Base-by-base conservation (phyloP, 2,329 filamentous ascomycete genomes). In the Xylaria hypoxylon region DNA sequence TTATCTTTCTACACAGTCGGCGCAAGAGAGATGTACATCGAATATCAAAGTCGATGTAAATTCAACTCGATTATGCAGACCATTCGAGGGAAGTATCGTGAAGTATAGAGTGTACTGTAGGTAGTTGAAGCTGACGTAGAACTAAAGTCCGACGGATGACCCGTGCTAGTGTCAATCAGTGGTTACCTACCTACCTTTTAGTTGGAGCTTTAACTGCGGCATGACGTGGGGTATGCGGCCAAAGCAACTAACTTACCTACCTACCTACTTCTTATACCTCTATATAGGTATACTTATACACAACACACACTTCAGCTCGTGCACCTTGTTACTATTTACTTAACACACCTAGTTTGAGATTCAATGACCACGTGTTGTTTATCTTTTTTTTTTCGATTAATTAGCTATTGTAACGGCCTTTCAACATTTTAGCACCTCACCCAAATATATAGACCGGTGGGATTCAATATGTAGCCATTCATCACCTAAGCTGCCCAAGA, bases 401-500 rank as follows among this genome's bases (percentile, higher is more conserved):
- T 52, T 38, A 35, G 5, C 50, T 52, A 52, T 22, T 24, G 50
- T 38, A 17, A n/a, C 50, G 31, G n/a, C n/a, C n/a, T 22, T 51
- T 19, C 11, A 35, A 33, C 11, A 7, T 4, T 5, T 24, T 10
- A 11, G 31, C 3, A 35, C 17, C 6, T 28, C 19, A 22, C 45
- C 26, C n/a, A 35, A 35, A 55, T 44, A 38, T 17, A 24, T 55
- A 48, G 40, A 35, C 56, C 26, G 7, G 4, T 26, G 13, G 24
- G 42, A 47, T 56, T 44, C 19, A 45, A 61, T 22, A 6, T 11
- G 5, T n/a, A n/a, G n/a, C n/a, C n/a, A 50, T 2, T 44, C 52
- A 55, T 35, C 7, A 10, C 24, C 53, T 68, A 68, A 5, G 74
- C 66, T 3, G 75, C 76, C 76, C 76, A 78, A 10, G 76, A 78